phyloP scores from a whole-genome alignment of 192 early-diverging fungal genomes.

The Powellomyces hirtus region DNA sequence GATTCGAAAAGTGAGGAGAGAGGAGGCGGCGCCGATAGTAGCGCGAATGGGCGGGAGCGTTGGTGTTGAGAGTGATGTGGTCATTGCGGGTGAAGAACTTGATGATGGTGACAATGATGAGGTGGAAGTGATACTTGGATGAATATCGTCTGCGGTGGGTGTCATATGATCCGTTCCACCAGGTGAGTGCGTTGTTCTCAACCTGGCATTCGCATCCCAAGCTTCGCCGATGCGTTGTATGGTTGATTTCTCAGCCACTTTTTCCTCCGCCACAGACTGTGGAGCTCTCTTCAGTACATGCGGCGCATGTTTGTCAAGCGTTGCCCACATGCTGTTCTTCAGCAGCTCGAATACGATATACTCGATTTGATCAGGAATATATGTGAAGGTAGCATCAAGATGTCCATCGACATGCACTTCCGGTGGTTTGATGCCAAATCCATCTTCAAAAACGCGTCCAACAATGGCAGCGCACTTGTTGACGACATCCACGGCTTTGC shows the following conservation, averaged over 20 bases:
- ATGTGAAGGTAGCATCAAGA: constrained; percentile 74
- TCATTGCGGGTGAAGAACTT: neutral
- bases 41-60: constrained; percentile 77
- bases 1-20: constrained; percentile 83
- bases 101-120: constrained; percentile 4
- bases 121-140: neutral
- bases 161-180: neutral
- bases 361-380: constrained; percentile 93
- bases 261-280: neutral
- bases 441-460: constrained; percentile 42
- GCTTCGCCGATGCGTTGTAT: constrained; percentile 9
- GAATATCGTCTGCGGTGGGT: neutral
- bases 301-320: constrained; percentile 54
- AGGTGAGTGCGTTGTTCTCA: neutral
- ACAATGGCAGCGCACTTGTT: constrained; percentile 37
- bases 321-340: constrained; percentile 78
- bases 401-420: constrained; percentile 74
- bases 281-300: constrained; percentile 1
- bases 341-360: constrained; percentile 91
- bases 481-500: constrained; percentile 56
- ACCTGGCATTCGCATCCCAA: constrained; percentile 14
- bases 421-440: constrained; percentile 57
- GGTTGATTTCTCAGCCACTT: neutral
- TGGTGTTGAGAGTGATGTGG: neutral
- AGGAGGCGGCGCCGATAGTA: constrained; percentile 74